A percentile compares a stretch with the other conserved stretches of the same genome.
phyloP scores from a whole-genome alignment of 805 yeast genomes.

The Candida quercuum region DNA sequence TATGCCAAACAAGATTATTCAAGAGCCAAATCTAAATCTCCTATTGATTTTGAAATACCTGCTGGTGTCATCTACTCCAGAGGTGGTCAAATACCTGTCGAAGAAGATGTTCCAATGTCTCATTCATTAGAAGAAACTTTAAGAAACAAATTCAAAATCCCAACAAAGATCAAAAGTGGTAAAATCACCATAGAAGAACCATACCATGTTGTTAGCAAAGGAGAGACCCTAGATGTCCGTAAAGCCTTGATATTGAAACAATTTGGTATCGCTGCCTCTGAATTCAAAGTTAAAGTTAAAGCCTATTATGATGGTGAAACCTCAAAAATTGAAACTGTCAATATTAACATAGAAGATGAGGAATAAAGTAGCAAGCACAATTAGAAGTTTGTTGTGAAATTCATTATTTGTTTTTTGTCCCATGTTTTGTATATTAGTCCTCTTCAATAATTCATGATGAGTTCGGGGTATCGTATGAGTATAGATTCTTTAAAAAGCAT shows the following conservation, averaged over 20 bases:
- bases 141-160: constrained; percentile 84
- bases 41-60: constrained; percentile 81
- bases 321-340: constrained; percentile 26
- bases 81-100: constrained; percentile 86
- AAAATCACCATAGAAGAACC: constrained; percentile 75
- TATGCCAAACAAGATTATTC: constrained; percentile 80
- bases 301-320: constrained; percentile 74
- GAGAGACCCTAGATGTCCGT: constrained; percentile 78
- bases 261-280: constrained; percentile 92
- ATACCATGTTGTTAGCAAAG: constrained; percentile 72
- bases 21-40: constrained; percentile 82
- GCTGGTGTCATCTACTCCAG: constrained; percentile 89
- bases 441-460: too few species aligned
- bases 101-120: constrained; percentile 94
- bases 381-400: too few species aligned
- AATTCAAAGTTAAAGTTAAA: constrained; percentile 73
- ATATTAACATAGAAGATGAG: constrained; percentile 29
- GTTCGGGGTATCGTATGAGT: too few species aligned
- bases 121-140: constrained; percentile 93
- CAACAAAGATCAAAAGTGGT: constrained; percentile 87
- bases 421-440: constrained; percentile 10
- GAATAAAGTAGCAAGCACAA: too few species aligned
- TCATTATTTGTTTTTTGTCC: too few species aligned
- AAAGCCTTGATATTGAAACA: constrained; percentile 90
- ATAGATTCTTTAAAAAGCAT: too few species aligned